phyloP scores from a whole-genome alignment of 2,329 filamentous ascomycete species.

The Fusarium duplospermum region DNA sequence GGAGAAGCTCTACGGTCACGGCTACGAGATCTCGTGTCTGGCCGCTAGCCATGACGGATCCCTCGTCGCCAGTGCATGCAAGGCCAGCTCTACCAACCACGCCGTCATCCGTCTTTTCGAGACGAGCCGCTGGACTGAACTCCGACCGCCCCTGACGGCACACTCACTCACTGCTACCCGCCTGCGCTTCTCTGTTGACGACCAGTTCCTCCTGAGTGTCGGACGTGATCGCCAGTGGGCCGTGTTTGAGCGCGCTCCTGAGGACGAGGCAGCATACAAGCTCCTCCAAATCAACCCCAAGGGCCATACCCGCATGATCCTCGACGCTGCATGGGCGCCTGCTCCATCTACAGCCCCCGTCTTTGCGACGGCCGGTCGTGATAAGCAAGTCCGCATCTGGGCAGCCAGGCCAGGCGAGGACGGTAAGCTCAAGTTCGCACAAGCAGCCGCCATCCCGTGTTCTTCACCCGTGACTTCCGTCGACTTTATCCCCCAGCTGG shows the following conservation, averaged over 20 bases:
- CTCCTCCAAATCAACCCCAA: conserved; percentile 78
- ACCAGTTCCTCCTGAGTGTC: conserved; percentile 83
- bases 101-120: conserved; percentile 94
- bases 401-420: conserved; percentile 47
- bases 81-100: conserved; percentile 91
- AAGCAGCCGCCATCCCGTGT: conserved; percentile 64
- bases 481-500: conserved; percentile 65
- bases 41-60: conserved; percentile 79
- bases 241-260: conserved; percentile 72
- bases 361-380: conserved; percentile 91
- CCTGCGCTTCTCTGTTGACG: conserved; percentile 82
- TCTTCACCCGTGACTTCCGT: conserved; percentile 76
- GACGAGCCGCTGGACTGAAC: conserved; percentile 86
- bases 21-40: conserved; percentile 93
- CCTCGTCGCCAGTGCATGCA: conserved; percentile 90
- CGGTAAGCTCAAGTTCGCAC: conserved; percentile 58
- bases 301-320: conserved; percentile 91
- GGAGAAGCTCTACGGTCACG: conserved; percentile 97
- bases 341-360: conserved; percentile 52
- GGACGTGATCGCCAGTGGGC: conserved; percentile 93
- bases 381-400: conserved; percentile 87
- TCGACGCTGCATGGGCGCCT: conserved; percentile 87
- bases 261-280: conserved; percentile 60
- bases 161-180: conserved; percentile 89
- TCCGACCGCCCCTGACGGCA: conserved; percentile 83